Evolutionary conservation across 352 stramenopile species (phyloP).

Genomic region (Hyaloperonospora brassicae): DNA sequence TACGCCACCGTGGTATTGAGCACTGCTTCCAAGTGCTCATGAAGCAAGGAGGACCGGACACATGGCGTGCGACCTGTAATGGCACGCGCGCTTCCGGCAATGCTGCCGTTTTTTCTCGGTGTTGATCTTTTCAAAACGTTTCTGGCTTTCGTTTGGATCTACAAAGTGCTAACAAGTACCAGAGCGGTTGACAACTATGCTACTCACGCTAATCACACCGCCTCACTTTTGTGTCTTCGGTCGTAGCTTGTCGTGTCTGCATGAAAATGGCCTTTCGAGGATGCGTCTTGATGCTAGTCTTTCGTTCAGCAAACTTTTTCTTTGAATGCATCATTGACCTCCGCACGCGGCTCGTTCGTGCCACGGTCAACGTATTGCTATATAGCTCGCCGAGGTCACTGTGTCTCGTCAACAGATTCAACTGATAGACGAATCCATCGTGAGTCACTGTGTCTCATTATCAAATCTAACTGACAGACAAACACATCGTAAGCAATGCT

Average conservation of each 20-base stretch:
- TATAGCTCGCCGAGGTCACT: slow-evolving; percentile 78
- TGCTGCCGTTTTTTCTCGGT: slow-evolving; percentile 91
- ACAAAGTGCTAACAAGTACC: slow-evolving; percentile 33
- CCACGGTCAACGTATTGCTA: slow-evolving; percentile 77
- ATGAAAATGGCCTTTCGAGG: not conserved
- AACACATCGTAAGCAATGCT: no score
- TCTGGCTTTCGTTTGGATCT: slow-evolving; percentile 60
- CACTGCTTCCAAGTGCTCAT: slow-evolving; percentile 92
- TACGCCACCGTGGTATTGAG: slow-evolving; percentile 84
- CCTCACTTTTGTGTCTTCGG: not conserved
- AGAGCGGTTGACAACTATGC: not conserved
- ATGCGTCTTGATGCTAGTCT: not conserved
- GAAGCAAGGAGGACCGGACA: slow-evolving; percentile 88
- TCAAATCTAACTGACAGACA: no score
- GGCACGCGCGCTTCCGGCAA: slow-evolving; percentile 93
- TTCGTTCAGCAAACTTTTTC: slow-evolving; percentile 63
- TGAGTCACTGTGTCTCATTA: no score
- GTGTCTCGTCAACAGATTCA: no score
- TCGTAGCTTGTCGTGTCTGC: not conserved
- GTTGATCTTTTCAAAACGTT: slow-evolving; percentile 86
- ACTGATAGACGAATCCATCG: no score
- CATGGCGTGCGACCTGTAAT: slow-evolving; percentile 90
- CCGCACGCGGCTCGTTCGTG: slow-evolving; percentile 71
- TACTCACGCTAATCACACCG: not conserved
- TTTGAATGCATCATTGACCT: slow-evolving; percentile 79